Evolutionary conservation across 352 stramenopile genomes (phyloP).

Genomic region (Phytopythium boreale): DNA sequence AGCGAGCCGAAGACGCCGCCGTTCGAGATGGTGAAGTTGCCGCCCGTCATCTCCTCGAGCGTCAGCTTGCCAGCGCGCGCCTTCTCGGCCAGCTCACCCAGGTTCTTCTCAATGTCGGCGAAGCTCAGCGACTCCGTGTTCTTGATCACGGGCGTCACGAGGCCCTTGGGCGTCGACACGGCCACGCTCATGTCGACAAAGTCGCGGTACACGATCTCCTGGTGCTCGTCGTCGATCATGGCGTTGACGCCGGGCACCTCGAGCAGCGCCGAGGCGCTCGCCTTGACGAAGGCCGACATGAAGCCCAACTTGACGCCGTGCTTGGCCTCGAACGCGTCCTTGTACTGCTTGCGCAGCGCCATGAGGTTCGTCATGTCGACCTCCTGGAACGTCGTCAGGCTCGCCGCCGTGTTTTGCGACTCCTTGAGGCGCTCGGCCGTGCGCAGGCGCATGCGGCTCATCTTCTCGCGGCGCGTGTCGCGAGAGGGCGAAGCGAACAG

Average conservation of each 20-base stretch:
- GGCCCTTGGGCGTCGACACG: conserved; percentile 94
- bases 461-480: conserved; percentile 91
- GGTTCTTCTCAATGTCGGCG: conserved; percentile 97
- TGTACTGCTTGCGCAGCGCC: conserved; percentile 92
- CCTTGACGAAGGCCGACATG: conserved; percentile 99
- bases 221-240: conserved; percentile 96
- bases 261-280: conserved; percentile 89
- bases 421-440: conserved; percentile 97
- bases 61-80: conserved; percentile 74
- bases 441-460: conserved; percentile 97
- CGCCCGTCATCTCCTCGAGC: conserved; percentile 92
- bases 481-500: conserved; percentile 50
- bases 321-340: conserved; percentile 96
- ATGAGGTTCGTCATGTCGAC: conserved; percentile 98
- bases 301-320: conserved; percentile 99
- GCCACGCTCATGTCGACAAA: conserved; percentile 98
- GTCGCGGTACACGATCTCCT: conserved; percentile 99
- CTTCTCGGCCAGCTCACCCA: conserved; percentile 90
- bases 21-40: conserved; percentile 99
- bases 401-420: conserved; percentile 97
- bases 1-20: conserved; percentile 98
- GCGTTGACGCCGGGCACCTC: conserved; percentile 97
- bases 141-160: conserved; percentile 98
- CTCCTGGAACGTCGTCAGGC: conserved; percentile 99
- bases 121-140: conserved; percentile 98